Base-by-base conservation (phyloP, 176 grass and related monocot genomes). In the Oryza punctata region DNA sequence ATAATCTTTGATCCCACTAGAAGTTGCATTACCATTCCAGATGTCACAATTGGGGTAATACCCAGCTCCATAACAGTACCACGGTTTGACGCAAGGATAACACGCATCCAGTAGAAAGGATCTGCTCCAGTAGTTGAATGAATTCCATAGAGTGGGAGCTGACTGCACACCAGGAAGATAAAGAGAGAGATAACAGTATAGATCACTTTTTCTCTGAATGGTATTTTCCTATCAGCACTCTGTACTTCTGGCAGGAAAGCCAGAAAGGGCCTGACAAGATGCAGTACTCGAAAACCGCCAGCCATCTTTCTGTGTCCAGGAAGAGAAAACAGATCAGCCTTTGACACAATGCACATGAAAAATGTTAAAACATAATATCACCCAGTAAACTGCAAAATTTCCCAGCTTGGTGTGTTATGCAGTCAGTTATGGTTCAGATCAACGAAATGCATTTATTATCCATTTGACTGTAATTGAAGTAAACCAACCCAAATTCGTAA, bases 81-180 rank as follows among this genome's bases (percentile, higher is more conserved):
- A 87, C 89, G 84, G 84, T 89, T 94, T 74, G 89, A 94, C 43
- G 92, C 92, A 70, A 94, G 92, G 76, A 94, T 94, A 78, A 91
- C 92, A 87, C 92, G 89, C 89, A 94, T 94, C 92, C 92, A 94
- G 70, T 94, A 94, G 78, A 94, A 91, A 77, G 92, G 92, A 78
- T 94, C 92, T 21, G 89, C 92, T 44, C 92, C 89, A 7, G 89
- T 94, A 37, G 86, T 91, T 19, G 92, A 94, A 33, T 94, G 92
- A 68, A 94, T 91, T 76, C 92, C 92, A 91, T 94, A 91, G 21
- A 94, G 83, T 0, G 92, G 89, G 26, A 94, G 89, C 84, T 94
- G 92, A 52, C 92, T 94, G 84, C 92, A 94, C 23, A 91, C 92
- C 25, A 94, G 84, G 76, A 94, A 91, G 67, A 94, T 94, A 54